These are phyloP conservation scores for Ceratobasidium sp. DNA, from an alignment of 1,284 basidiomycete genomes.

Conservation along the genomic window DNA sequence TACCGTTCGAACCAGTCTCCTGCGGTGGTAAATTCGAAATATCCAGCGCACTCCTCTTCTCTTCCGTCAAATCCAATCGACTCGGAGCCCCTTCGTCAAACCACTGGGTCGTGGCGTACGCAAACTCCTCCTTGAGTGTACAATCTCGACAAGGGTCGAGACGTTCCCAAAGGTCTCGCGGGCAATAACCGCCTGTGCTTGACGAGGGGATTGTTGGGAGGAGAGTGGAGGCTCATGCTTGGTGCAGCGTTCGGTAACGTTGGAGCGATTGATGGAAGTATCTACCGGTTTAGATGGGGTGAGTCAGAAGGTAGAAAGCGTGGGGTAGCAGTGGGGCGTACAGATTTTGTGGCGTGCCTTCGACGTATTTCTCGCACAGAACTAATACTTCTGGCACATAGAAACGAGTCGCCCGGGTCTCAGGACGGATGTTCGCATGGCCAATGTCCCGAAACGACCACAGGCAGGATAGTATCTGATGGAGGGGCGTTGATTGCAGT, in stretches of 20 bases:
- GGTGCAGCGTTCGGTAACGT: constrained; percentile 28
- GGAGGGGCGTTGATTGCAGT: too few species aligned
- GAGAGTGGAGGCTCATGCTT: constrained; percentile 13
- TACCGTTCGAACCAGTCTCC: neutral
- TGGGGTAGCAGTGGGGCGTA: neutral
- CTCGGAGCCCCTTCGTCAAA: neutral
- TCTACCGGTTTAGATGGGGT: neutral
- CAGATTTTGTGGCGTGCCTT: constrained; percentile 40
- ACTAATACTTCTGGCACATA: too few species aligned
- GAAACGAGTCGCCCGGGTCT: too few species aligned
- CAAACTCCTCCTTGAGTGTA: neutral
- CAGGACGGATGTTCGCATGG: too few species aligned
- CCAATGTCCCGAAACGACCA: too few species aligned
- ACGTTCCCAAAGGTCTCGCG: constrained; percentile 24
- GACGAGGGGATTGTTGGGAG: constrained; percentile 27
- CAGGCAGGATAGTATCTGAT: too few species aligned
- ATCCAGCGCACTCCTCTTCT: neutral
- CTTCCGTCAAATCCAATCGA: neutral
- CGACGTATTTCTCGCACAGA: constrained; percentile 27
- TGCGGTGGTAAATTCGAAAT: neutral
- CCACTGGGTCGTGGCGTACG: neutral
- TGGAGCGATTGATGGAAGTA: constrained; percentile 42
- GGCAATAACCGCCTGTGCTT: neutral
- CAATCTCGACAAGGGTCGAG: constrained; percentile 17
- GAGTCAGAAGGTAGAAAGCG: neutral